Base-by-base conservation (phyloP, 805 yeast genomes). In the Ogataea thermomethanolica region DNA sequence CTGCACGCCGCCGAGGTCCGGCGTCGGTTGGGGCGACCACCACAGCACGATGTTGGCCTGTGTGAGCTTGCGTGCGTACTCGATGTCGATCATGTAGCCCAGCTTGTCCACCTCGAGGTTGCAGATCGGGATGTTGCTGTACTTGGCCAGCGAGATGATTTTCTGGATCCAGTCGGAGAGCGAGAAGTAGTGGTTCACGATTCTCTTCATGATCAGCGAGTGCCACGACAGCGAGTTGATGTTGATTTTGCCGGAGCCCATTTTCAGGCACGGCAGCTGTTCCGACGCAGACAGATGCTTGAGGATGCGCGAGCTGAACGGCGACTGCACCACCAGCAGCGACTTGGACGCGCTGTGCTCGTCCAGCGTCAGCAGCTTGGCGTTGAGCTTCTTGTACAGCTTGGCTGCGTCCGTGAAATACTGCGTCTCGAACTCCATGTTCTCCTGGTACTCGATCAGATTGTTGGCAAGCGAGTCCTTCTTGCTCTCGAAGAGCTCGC, bases 161-260 rank as follows among this genome's bases (percentile, higher is more conserved):
- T 82, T 81, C 27, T 71, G 68, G 22, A 89, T 56, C 85, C 95
- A 83, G 1, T 79, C 67, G 0, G 93, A 84, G 32, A 89, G 64
- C 0, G 86, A 78, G 32, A 91, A 69, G 58, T 79, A 79, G 48
- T 84, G 89, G 50, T 80, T 81, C 29, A 81, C 70, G 4, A 87
- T 66, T 47, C 87, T 67, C 46, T 79, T 81, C 39, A 81, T 66
- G 7, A 87, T 70, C 10, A 78, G 66, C 2, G 76, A 59, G 57
- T 87, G 93, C 96, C 96, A 89, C 4, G 89, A 83, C 37, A 90
- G 64, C 4, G 90, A 81, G 8, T 91, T 89, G 23, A 84, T 60
- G 1, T 77, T 65, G 13, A 78, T 55, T 49, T 81, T 85, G 32
- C 77, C 71, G 14, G 77, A 68, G 13, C 72, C 67, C 74, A 84